These are phyloP conservation scores for Zymoseptoria ardabiliae DNA, from an alignment of 2,329 filamentous ascomycete species.

Conservation along the genomic window DNA sequence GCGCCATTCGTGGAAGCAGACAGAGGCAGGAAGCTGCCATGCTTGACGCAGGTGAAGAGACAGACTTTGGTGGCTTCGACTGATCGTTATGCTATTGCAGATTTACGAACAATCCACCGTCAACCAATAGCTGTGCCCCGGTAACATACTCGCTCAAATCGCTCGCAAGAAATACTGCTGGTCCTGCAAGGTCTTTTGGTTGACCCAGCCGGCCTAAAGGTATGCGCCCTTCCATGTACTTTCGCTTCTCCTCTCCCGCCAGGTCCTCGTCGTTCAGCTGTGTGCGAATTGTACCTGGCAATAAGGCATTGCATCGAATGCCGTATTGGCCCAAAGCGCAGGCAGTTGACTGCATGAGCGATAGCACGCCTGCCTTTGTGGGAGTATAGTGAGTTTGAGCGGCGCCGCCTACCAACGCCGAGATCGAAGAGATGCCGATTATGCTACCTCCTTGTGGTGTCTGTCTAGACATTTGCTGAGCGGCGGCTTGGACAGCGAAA, in stretches of 20 bases:
- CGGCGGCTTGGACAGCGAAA: slow-evolving; percentile 77
- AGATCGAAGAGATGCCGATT: slow-evolving; percentile 67
- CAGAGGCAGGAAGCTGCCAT: slow-evolving; percentile 23
- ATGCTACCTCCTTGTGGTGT: slow-evolving; percentile 65
- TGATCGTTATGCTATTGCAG: slow-evolving; percentile 52
- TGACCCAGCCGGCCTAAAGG: slow-evolving; percentile 68
- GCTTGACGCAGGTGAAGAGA: slow-evolving; percentile 19
- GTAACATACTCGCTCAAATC: slow-evolving; percentile 76
- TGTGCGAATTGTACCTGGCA: slow-evolving; percentile 77
- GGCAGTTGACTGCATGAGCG: slow-evolving; percentile 75
- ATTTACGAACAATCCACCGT: slow-evolving; percentile 86
- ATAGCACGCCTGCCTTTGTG: slow-evolving; percentile 75
- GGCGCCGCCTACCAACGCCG: slow-evolving; percentile 69
- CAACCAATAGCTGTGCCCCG: slow-evolving; percentile 75
- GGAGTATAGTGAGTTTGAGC: slow-evolving; percentile 80
- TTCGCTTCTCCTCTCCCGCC: slow-evolving; percentile 61
- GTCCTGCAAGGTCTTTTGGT: slow-evolving; percentile 69
- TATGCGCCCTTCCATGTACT: slow-evolving; percentile 74
- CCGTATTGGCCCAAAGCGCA: slow-evolving; percentile 68
- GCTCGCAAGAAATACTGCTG: slow-evolving; percentile 76
- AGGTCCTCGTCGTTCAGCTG: slow-evolving; percentile 80
- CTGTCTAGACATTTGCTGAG: slow-evolving; percentile 66
- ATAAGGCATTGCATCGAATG: slow-evolving; percentile 74
- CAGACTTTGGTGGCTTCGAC: slow-evolving; percentile 39
- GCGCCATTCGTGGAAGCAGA: slow-evolving; percentile 31